Conservation (phyloP, 257 asterid genomes). For the Ocimum tenuiflorum region DNA sequence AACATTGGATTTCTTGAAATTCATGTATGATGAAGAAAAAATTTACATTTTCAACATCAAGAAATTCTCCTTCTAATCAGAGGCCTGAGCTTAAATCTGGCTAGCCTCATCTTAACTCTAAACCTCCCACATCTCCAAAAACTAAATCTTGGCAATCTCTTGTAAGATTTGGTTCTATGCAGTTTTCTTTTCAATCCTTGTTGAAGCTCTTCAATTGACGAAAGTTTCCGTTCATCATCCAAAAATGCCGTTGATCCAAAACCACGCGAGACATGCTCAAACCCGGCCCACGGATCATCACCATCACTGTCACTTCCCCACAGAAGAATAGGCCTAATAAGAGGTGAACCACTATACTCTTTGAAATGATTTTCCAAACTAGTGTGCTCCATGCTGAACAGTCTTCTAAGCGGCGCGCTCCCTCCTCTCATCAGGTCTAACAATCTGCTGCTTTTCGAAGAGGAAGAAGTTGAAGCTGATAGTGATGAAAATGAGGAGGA, state of each 20-base stretch:
- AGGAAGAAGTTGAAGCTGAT: conserved; percentile 30
- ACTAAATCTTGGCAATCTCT: conserved; percentile 45
- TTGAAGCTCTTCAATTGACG: conserved; percentile 12
- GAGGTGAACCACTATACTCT: conserved; percentile 57
- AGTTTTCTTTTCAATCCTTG: conserved; percentile 19
- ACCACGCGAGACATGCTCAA: not conserved
- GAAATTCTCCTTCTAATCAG: conserved; percentile 34
- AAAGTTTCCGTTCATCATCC: conserved; percentile 10
- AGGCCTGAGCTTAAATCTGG: conserved; percentile 31
- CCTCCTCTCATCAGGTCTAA: conserved; percentile 62
- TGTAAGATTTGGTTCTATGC: conserved; percentile 43
- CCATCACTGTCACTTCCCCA: conserved; percentile 44
- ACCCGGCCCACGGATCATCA: conserved; percentile 49
- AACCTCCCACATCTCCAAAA: conserved; percentile 46
- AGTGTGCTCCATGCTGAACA: conserved; percentile 68
- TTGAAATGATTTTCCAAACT: conserved; percentile 45
- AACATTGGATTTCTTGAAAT: not conserved
- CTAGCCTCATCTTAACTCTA: conserved; percentile 33
- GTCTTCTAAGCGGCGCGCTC: conserved; percentile 53
- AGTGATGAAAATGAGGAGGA: conserved; percentile 24
- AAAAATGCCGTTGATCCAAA: not conserved
- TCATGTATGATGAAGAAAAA: not conserved
- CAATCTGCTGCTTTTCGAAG: conserved; percentile 32
- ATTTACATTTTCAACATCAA: not conserved
- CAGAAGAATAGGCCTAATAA: conserved; percentile 37